These are phyloP conservation scores for Aspergillus sp. DNA, from an alignment of 2,329 filamentous ascomycete species.

Conservation along the genomic window DNA sequence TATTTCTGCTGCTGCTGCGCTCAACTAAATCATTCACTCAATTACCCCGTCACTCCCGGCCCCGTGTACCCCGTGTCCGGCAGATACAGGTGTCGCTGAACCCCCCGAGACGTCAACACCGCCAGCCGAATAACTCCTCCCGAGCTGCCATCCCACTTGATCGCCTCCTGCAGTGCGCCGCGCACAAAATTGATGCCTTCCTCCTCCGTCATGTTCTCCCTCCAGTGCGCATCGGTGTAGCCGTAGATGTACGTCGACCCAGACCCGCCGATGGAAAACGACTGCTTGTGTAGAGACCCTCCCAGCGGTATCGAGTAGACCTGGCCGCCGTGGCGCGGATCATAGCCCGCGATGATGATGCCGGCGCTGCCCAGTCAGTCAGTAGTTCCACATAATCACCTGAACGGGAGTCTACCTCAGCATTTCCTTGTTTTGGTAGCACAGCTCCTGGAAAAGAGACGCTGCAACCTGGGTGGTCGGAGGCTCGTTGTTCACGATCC, in stretches of 20 bases:
- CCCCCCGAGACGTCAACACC: conserved; percentile 80
- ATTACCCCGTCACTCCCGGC: conserved; percentile 46
- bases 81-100: conserved; percentile 87
- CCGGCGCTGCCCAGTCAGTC: conserved; percentile 60
- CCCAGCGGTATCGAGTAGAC: conserved; percentile 96
- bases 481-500: conserved; percentile 76
- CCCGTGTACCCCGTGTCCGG: conserved; percentile 82
- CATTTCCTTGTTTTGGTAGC: conserved; percentile 93
- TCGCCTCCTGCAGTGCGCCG: conserved; percentile 79
- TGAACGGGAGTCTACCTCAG: conserved; percentile 55
- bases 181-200: conserved; percentile 92
- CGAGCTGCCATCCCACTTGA: conserved; percentile 99
- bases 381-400: background rate
- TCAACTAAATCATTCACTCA: background rate
- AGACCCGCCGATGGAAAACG: conserved; percentile 91
- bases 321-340: conserved; percentile 87
- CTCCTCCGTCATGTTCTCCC: conserved; percentile 83
- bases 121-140: conserved; percentile 98
- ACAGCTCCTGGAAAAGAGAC: conserved; percentile 94
- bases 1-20: too few relatives aligned
- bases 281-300: conserved; percentile 92
- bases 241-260: conserved; percentile 99
- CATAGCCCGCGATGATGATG: conserved; percentile 97
- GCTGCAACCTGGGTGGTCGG: conserved; percentile 93
- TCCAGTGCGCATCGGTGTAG: conserved; percentile 95